These are phyloP conservation scores for Telopea speciosissima DNA, from an alignment of 177 flowering plant genomes.

Conservation along the genomic window DNA sequence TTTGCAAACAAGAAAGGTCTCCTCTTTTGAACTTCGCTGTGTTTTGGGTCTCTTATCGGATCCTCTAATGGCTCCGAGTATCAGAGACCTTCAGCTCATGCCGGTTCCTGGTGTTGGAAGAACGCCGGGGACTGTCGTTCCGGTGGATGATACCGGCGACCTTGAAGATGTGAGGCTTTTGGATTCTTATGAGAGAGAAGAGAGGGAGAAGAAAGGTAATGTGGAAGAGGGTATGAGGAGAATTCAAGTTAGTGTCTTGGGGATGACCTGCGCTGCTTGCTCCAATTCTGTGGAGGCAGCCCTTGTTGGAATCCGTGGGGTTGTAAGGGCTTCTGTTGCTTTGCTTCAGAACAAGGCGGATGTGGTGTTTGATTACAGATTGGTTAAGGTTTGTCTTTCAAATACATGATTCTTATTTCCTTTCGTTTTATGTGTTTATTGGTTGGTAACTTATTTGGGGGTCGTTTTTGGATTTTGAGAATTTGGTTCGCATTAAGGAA, in stretches of 20 bases:
- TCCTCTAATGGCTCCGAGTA: slow-evolving; percentile 45
- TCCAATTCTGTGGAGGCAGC: slow-evolving; percentile 76
- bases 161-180: slow-evolving; percentile 69
- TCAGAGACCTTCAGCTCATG: slow-evolving; percentile 50
- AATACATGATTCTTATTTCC: background rate
- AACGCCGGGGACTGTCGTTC: background rate
- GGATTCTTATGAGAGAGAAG: slow-evolving; percentile 41
- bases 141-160: slow-evolving; percentile 25
- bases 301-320: slow-evolving; percentile 44
- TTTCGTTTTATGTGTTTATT: background rate
- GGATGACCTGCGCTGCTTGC: slow-evolving; percentile 96
- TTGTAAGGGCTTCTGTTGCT: slow-evolving; percentile 60
- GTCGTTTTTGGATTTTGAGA: background rate
- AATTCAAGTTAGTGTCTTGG: slow-evolving; percentile 59
- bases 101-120: slow-evolving; percentile 15
- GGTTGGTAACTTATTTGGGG: background rate
- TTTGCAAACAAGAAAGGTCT: too few species aligned
- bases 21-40: background rate
- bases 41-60: slow-evolving; percentile 9
- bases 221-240: slow-evolving; percentile 29
- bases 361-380: slow-evolving; percentile 57
- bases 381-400: slow-evolving; percentile 38
- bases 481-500: too few species aligned
- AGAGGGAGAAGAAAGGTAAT: slow-evolving; percentile 3
- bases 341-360: slow-evolving; percentile 83